These are phyloP conservation scores for Cordyceps javanica DNA, from an alignment of 2,329 filamentous ascomycete species.

Conservation along the genomic window DNA sequence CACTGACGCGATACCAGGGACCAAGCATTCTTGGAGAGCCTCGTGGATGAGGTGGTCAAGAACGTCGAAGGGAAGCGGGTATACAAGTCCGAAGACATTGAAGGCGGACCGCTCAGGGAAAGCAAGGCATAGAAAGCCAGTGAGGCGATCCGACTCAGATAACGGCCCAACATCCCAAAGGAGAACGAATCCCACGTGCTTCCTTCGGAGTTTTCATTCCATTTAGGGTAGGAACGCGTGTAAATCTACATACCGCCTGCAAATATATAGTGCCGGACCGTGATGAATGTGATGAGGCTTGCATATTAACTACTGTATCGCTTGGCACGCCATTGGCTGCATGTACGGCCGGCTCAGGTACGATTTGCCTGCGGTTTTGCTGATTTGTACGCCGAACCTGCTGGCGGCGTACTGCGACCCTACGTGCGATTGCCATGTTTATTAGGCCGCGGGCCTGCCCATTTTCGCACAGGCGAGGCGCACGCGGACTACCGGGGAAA, in stretches of 20 bases:
- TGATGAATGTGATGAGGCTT: conserved; percentile 1
- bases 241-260: not conserved
- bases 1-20: conserved; percentile 45
- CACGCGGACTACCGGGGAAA: not conserved
- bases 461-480: not conserved
- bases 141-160: not conserved
- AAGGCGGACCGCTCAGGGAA: conserved; percentile 30
- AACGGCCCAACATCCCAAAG: not conserved
- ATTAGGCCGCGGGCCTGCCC: not conserved
- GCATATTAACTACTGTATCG: not conserved
- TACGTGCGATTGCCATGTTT: too few species aligned
- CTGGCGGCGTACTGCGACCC: not conserved
- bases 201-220: not conserved
- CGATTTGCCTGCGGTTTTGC: not conserved
- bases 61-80: conserved; percentile 70
- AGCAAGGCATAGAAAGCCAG: conserved; percentile 9
- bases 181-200: not conserved
- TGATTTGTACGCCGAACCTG: not conserved
- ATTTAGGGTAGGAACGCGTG: not conserved
- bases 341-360: not conserved
- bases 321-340: not conserved
- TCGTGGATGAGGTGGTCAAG: conserved; percentile 71
- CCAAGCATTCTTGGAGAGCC: conserved; percentile 66
- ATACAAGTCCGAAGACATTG: conserved; percentile 60
- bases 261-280: not conserved